Percentiles rank a stretch among this genome's conserved stretches.
Evolutionary conservation across 768 basidiomycete genomes (phyloP).

Genomic region (Podaxis sp.): DNA sequence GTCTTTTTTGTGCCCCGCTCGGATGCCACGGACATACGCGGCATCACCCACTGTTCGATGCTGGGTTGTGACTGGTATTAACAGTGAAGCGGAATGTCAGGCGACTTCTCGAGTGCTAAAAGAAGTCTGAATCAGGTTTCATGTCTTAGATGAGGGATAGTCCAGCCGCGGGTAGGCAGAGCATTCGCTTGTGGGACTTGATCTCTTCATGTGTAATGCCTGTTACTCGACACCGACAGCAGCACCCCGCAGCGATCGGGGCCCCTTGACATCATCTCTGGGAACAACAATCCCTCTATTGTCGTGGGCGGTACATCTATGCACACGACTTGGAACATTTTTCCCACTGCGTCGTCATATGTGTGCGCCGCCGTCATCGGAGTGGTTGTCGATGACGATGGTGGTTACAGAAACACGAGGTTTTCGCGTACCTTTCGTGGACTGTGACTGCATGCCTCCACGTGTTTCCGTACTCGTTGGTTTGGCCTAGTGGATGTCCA

Average conservation of each 20-base stretch:
- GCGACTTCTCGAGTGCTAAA: neutral
- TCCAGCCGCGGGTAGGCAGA: neutral
- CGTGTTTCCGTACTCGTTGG: neutral
- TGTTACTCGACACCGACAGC: neutral
- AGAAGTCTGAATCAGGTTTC: neutral
- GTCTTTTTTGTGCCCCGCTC: neutral
- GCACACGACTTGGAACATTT: neutral
- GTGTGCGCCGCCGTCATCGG: neutral
- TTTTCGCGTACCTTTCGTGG: neutral
- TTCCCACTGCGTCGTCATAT: neutral
- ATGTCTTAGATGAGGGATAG: neutral
- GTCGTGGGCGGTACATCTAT: neutral
- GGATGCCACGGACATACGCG: neutral
- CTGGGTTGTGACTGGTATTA: neutral
- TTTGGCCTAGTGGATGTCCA: neutral
- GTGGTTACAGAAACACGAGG: conserved; percentile 9
- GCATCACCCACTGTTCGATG: neutral
- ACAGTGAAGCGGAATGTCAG: neutral
- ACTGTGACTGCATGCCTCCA: neutral
- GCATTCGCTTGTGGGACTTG: neutral
- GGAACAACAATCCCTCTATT: neutral
- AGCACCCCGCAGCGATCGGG: conserved; percentile 1
- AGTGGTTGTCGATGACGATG: neutral
- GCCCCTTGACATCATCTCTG: neutral
- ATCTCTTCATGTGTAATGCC: neutral